Evolutionary conservation across 2,329 filamentous ascomycete genomes (phyloP).

Genomic region (Cladosporium halotolerans): DNA sequence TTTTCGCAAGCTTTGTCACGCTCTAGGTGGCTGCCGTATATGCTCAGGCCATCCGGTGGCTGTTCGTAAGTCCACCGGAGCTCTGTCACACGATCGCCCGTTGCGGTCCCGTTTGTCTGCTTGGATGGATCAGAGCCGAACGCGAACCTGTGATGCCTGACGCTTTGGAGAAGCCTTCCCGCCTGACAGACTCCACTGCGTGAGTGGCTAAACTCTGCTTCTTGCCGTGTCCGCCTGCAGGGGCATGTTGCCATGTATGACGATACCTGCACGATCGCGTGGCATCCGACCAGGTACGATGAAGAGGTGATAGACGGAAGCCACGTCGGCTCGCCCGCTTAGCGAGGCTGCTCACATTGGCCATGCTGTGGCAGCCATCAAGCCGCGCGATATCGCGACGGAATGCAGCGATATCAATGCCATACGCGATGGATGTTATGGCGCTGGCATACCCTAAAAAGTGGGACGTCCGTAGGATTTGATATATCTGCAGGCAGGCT

Average conservation of each 20-base stretch:
- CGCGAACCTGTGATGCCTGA: too few species aligned
- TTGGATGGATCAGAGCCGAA: too few species aligned
- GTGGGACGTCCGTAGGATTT: slow-evolving; percentile 7
- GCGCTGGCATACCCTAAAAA: slow-evolving; percentile 7
- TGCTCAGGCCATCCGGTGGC: neutral
- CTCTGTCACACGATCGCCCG: too few species aligned
- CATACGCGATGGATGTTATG: neutral
- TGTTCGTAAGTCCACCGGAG: too few species aligned
- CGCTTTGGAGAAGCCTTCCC: too few species aligned
- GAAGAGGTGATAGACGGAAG: neutral
- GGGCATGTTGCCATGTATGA: neutral
- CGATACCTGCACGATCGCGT: slow-evolving; percentile 3
- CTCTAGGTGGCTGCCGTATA: neutral
- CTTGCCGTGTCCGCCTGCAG: too few species aligned
- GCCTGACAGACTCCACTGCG: too few species aligned
- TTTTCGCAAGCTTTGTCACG: neutral
- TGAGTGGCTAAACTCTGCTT: too few species aligned
- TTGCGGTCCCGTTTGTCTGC: too few species aligned
- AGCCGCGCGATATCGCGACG: slow-evolving; percentile 7
- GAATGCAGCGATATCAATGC: slow-evolving; percentile 1
- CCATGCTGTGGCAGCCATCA: slow-evolving; percentile 5
- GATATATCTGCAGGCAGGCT: slow-evolving; percentile 7
- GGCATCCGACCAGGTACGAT: neutral
- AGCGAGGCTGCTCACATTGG: slow-evolving; percentile 4
- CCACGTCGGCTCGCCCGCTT: slow-evolving; percentile 7